Base-by-base conservation (phyloP, 208 protist genomes). In the Zelonia costaricensis region DNA sequence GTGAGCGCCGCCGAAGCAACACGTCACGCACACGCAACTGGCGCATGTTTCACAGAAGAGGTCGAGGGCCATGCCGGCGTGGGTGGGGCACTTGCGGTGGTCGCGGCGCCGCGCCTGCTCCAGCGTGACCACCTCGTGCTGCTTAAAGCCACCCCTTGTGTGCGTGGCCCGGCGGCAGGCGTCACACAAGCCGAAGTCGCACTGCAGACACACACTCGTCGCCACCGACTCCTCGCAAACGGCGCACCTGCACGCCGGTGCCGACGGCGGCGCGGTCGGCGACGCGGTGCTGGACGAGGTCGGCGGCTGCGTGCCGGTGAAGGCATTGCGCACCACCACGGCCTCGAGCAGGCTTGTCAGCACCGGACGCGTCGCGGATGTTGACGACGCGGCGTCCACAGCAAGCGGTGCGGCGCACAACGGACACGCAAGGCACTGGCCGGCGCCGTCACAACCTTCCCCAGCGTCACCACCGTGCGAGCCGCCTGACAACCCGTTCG, bases 1-100 rank as follows among this genome's bases (percentile, higher is more conserved):
- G 72, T 93, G 87, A 0, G 62, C 57, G 1, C 83, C 83, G 25
- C 72, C 74, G 46, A 93, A 91, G 63, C 80, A 90, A 63, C 83
- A 93, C 12, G 59, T 81, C 31, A 93, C 63, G 45, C 87, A 93
- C 15, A 85, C 74, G 59, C 73, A 71, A 8, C 40, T 53, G 0
- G 56, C 25, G 57, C 87, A 93, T 5, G 78, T 81, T 40, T 80
- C 49, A 57, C 87, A 93, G 77, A 75, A 93, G 23, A 88, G 70
- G 44, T 93, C 78, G 6, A 91, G 73, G 1, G 46, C 15, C 56
- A 88, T 83, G 44, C 63, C 63, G 13, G 69, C 16, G 76, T 93
- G 87, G 35, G 35, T 46, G 2, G 35, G 38, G 59, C 71, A 84
- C 51, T 62, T 80, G 9, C 54, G 61, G 7, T 61, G 68, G 12